These are phyloP conservation scores for Plectosphaerella sp. DNA, from an alignment of 2,329 filamentous ascomycete species.

Conservation along the genomic window DNA sequence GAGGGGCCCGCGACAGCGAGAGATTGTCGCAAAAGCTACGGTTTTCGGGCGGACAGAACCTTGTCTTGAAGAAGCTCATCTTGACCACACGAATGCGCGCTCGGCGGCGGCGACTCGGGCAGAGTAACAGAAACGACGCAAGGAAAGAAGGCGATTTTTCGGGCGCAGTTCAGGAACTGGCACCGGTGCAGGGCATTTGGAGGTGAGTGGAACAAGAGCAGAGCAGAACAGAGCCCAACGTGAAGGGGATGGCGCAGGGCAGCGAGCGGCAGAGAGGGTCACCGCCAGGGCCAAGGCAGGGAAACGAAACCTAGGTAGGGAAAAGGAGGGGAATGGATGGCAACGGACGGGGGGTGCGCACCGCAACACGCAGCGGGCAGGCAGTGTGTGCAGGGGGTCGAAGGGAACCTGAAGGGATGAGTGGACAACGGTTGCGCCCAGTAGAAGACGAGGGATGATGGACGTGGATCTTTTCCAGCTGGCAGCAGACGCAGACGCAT, in stretches of 20 bases:
- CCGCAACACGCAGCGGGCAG: neutral
- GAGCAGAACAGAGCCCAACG: slow-evolving; percentile 1
- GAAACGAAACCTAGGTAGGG: neutral
- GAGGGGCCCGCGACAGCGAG: slow-evolving; percentile 8
- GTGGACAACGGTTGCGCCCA: neutral
- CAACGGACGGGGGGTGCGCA: neutral
- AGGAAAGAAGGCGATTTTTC: slow-evolving; percentile 7
- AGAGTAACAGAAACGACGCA: slow-evolving; percentile 1
- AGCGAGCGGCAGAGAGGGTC: neutral
- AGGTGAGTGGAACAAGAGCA: slow-evolving; percentile 3
- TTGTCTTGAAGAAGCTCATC: slow-evolving; percentile 41
- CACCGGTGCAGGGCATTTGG: neutral
- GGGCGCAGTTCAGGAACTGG: slow-evolving; percentile 4
- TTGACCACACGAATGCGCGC: slow-evolving; percentile 29
- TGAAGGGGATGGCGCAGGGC: slow-evolving; percentile 5
- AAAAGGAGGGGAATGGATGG: neutral
- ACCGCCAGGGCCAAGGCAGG: neutral
- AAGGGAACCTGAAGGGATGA: neutral
- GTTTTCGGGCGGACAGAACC: slow-evolving; percentile 19
- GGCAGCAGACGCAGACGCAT: neutral
- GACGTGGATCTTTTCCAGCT: neutral
- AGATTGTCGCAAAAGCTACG: slow-evolving; percentile 1
- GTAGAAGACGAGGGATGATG: neutral
- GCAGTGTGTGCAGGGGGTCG: neutral
- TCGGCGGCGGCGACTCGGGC: slow-evolving; percentile 5